A percentile compares a stretch with the other conserved stretches of the same genome.
These are phyloP conservation scores for Talaromyces sp. DNA, from an alignment of 2,329 filamentous ascomycete species.

Conservation along the genomic window DNA sequence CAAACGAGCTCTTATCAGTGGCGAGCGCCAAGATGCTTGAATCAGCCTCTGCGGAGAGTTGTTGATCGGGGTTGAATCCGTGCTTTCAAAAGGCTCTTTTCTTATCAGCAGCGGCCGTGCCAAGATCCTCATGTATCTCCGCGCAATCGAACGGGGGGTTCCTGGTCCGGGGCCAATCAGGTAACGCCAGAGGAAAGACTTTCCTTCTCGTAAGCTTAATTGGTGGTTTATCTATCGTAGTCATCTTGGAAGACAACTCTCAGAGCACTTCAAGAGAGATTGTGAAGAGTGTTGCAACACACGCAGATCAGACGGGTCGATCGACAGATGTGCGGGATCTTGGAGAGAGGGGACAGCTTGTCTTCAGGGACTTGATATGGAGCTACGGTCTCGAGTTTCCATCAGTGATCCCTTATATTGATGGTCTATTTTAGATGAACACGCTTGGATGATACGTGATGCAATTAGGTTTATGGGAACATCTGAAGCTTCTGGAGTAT, in stretches of 20 bases:
- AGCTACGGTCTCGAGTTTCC: background rate
- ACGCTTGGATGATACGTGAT: background rate
- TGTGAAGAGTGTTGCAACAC: background rate
- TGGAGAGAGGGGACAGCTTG: too few relatives aligned
- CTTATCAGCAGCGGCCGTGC: background rate
- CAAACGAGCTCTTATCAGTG: background rate
- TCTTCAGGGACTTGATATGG: background rate
- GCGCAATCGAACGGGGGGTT: background rate
- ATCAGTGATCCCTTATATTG: background rate
- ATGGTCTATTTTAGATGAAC: background rate
- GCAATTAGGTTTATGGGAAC: background rate
- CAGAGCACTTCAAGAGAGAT: too few relatives aligned
- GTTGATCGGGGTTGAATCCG: background rate
- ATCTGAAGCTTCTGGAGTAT: too few relatives aligned
- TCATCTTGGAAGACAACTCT: too few relatives aligned
- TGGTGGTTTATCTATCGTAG: background rate
- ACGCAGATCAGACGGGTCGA: background rate
- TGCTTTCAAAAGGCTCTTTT: background rate
- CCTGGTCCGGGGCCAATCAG: background rate
- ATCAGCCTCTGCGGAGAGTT: background rate
- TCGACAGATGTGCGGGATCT: too few relatives aligned
- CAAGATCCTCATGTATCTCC: conserved; percentile 9
- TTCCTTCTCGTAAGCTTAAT: conserved; percentile 10
- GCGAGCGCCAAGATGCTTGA: conserved; percentile 3
- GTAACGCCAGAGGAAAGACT: background rate